Base-by-base conservation (phyloP, 768 basidiomycete species). In the Clitopilus passeckerianus region DNA sequence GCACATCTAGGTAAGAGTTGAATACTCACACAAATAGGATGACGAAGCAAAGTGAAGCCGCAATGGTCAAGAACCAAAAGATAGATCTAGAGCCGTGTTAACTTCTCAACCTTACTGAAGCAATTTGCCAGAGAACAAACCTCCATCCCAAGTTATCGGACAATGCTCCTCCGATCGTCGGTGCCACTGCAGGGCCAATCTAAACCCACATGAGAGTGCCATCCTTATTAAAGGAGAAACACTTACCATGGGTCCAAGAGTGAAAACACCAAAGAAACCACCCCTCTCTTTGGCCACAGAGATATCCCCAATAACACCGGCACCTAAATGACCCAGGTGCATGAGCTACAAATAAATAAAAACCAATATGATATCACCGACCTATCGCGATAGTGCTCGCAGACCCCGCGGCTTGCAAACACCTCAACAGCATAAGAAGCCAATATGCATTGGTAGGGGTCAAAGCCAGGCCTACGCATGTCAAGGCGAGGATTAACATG, bases 261-360 rank as follows among this genome's bases (percentile, higher is more conserved):
- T 77, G 69, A 84, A 90, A 9, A 90, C 54, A 2, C 91, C 92
- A 59, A 86, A 80, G 71, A 86, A 91, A 6, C 85, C 81, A 16
- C 89, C 93, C 34, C 92, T 76, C 71, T 94, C 91, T 35, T 81
- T 79, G 0, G 83, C 85, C 1, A 80, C 80, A 5, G 90, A 82
- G 27, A 95, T 87, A 67, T 95, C 93, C 1, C 84, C 84, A 58
- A 95, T 81, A 5, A 90, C 84, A 6, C 93, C 93, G 30, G 88
- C 85, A 56, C 87, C 87, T 85, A 63, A 30, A 34, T 33, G 54
- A 15, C 34, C 46, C 50, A 27, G 7, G 18, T 54, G 12, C 15
- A 6, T 12, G 5, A 30, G 22, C 10, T 46, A 46, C 34, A n/a
- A n/a, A n/a, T n/a, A n/a, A n/a, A n/a, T n/a, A n/a, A n/a, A n/a